Percentiles rank a stretch among this genome's conserved stretches.
Evolutionary conservation across 2,329 filamentous ascomycete species (phyloP).

Genomic region (Raffaelea arxii): DNA sequence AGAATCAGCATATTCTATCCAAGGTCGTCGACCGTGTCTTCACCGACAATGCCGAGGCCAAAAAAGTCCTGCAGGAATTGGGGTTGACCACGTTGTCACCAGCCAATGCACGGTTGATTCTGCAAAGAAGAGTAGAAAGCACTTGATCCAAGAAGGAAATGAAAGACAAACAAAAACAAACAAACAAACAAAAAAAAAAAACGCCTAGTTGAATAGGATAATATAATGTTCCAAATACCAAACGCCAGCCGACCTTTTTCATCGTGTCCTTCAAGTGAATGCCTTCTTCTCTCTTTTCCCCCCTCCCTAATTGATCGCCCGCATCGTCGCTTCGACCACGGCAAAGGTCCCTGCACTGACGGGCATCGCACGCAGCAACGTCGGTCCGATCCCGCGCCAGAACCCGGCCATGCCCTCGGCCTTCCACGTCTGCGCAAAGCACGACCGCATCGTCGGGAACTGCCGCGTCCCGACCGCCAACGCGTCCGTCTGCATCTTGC

Average conservation of each 20-base stretch:
- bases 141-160: constrained; percentile 19
- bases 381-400: constrained; percentile 90
- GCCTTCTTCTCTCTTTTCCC: not conserved
- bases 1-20: constrained; percentile 32
- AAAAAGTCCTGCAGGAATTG: constrained; percentile 51
- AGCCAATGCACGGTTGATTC: constrained; percentile 53
- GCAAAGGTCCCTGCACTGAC: constrained; percentile 97
- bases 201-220: not conserved
- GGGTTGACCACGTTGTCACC: constrained; percentile 52
- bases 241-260: too few relatives aligned
- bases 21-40: constrained; percentile 46
- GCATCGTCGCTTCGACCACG: constrained; percentile 61
- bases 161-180: not conserved
- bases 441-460: constrained; percentile 79
- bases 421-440: constrained; percentile 73
- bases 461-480: constrained; percentile 57
- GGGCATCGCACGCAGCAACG: constrained; percentile 88
- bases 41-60: constrained; percentile 46
- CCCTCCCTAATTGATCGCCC: constrained; percentile 38
- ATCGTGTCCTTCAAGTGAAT: too few relatives aligned
- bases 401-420: constrained; percentile 73
- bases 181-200: not conserved
- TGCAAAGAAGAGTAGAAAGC: constrained; percentile 59
- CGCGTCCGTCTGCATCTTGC: constrained; percentile 98
- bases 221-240: too few relatives aligned